Conservation (phyloP, 2,329 filamentous ascomycete species). For the Seiridium cupressi region DNA sequence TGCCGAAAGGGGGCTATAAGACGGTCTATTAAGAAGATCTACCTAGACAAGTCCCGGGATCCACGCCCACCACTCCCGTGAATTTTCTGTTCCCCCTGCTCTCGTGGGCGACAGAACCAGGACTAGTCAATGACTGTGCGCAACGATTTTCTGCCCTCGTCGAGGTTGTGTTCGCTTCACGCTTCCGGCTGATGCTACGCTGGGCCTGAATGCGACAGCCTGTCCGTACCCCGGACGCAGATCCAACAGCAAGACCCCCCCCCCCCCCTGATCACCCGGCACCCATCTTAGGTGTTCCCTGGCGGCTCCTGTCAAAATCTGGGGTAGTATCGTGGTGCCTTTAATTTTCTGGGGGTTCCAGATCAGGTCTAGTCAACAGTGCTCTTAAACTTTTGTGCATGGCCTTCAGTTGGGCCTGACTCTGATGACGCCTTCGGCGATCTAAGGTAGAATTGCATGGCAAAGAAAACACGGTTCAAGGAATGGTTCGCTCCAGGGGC, state of each 20-base stretch:
- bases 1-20: constrained; percentile 16
- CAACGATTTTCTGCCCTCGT: background rate
- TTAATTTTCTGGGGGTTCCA: background rate
- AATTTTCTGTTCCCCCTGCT: constrained; percentile 7
- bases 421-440: too few relatives aligned
- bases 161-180: constrained; percentile 4
- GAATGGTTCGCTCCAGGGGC: too few relatives aligned
- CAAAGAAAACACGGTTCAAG: too few relatives aligned
- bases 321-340: background rate
- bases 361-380: background rate
- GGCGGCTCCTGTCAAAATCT: background rate
- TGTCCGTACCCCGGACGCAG: background rate
- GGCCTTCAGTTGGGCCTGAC: background rate
- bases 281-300: background rate
- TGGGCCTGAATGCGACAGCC: background rate
- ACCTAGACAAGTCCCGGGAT: background rate
- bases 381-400: background rate
- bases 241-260: background rate
- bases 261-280: background rate
- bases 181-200: constrained; percentile 8
- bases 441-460: too few relatives aligned
- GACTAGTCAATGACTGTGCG: constrained; percentile 10
- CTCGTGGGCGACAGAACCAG: constrained; percentile 1
- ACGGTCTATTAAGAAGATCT: constrained; percentile 6
- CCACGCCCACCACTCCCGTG: constrained; percentile 10